These are phyloP conservation scores for Quercus alba DNA, from an alignment of 306 rosid species.

Conservation along the genomic window DNA sequence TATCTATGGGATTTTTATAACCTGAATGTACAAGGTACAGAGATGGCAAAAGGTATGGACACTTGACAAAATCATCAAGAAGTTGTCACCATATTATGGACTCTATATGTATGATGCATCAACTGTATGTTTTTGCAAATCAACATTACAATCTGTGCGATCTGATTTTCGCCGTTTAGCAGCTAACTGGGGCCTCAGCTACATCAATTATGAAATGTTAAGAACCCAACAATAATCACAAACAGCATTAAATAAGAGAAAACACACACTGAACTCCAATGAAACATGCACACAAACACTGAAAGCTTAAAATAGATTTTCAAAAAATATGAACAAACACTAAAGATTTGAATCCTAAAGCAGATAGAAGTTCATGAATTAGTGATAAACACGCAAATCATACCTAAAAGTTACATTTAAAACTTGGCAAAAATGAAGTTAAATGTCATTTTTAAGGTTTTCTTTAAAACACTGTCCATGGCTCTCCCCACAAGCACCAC, in stretches of 20 bases:
- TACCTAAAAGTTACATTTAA: not conserved
- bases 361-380: not conserved
- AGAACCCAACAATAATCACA: not conserved
- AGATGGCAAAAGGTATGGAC: conserved; percentile 1
- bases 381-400: not conserved
- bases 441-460: not conserved
- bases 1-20: conserved; percentile 26
- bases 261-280: not conserved
- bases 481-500: not conserved
- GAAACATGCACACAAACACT: not conserved
- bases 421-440: not conserved
- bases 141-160: conserved; percentile 22
- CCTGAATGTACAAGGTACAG: conserved; percentile 31
- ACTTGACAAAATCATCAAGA: conserved; percentile 9
- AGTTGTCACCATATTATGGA: conserved; percentile 27
- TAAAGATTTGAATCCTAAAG: not conserved
- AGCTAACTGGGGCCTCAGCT: conserved; percentile 66
- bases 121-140: conserved; percentile 13
- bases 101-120: conserved; percentile 19
- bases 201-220: conserved; percentile 16
- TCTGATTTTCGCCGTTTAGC: conserved; percentile 43
- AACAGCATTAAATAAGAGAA: not conserved
- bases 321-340: not conserved
- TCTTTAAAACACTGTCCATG: not conserved
- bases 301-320: not conserved